phyloP scores from a whole-genome alignment of 2,329 filamentous ascomycete genomes.

The Xylariales sp. region DNA sequence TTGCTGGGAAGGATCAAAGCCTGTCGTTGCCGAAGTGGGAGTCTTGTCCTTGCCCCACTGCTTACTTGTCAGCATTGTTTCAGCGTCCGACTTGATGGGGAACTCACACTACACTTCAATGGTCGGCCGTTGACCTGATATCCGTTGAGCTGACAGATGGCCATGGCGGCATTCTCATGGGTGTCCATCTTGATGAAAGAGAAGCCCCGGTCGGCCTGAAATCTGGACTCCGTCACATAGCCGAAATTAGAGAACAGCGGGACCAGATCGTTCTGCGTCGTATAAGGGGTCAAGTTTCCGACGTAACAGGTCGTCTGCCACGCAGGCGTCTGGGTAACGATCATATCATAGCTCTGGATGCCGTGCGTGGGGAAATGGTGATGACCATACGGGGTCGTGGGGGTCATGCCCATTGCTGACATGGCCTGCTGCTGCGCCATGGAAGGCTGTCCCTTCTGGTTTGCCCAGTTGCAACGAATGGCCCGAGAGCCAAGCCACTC shows the following conservation, averaged over 20 bases:
- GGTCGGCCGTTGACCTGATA: conserved; percentile 98
- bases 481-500: conserved; percentile 98
- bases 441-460: conserved; percentile 99
- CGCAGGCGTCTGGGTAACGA: conserved; percentile 86
- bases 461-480: conserved; percentile 99
- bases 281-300: conserved; percentile 96
- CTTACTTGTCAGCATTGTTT: conserved; percentile 27
- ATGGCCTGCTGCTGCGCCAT: conserved; percentile 97
- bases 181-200: conserved; percentile 99
- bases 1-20: conserved; percentile 75
- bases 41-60: conserved; percentile 99
- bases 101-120: conserved; percentile 94
- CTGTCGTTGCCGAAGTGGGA: conserved; percentile 52
- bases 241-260: conserved; percentile 98
- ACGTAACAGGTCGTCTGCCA: conserved; percentile 99
- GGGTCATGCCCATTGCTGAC: conserved; percentile 96
- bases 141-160: conserved; percentile 94
- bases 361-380: conserved; percentile 98
- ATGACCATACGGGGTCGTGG: conserved; percentile 91
- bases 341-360: conserved; percentile 95
- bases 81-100: conserved; percentile 7
- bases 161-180: conserved; percentile 97
- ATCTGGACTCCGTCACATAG: conserved; percentile 93
- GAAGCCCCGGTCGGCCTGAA: conserved; percentile 96
- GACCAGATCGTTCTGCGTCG: conserved; percentile 92